phyloP scores from a whole-genome alignment of 768 basidiomycete genomes.

The Termitomyces eurrhizus region DNA sequence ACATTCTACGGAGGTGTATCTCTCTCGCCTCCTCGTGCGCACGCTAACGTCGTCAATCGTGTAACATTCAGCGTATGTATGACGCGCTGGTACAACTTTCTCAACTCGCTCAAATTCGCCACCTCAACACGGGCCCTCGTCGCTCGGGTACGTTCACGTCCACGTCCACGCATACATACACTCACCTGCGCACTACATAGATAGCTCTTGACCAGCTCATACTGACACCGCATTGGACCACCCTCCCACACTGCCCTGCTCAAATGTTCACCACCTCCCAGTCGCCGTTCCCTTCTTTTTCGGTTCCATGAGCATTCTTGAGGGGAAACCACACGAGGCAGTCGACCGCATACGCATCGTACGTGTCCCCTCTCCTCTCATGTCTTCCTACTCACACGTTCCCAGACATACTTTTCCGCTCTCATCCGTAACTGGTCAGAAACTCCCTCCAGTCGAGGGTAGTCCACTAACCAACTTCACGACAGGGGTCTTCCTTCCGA shows the following conservation, averaged over 20 bases:
- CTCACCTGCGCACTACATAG: constrained; percentile 28
- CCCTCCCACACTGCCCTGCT: neutral
- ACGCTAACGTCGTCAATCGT: constrained; percentile 17
- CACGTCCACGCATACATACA: no score
- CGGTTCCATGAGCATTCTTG: constrained; percentile 74
- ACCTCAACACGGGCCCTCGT: constrained; percentile 54
- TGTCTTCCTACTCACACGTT: neutral
- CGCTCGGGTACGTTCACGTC: constrained; percentile 48
- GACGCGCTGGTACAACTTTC: constrained; percentile 76
- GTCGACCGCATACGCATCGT: constrained; percentile 46
- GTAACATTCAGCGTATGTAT: constrained; percentile 76
- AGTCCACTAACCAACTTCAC: no score
- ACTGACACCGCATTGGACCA: constrained; percentile 49
- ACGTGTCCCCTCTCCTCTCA: constrained; percentile 8
- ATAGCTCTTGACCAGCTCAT: constrained; percentile 81
- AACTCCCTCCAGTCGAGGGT: no score
- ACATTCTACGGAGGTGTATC: constrained; percentile 68
- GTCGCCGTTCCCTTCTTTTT: constrained; percentile 52
- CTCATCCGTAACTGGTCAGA: constrained; percentile 71
- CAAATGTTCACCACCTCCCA: constrained; percentile 11
- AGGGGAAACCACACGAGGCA: constrained; percentile 59
- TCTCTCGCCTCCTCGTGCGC: neutral
- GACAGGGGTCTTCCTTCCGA: constrained; percentile 69
- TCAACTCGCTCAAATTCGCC: constrained; percentile 68
- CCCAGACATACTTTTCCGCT: constrained; percentile 67